Evolutionary conservation across 225 moss, liverwort and hornwort genomes (phyloP).

Genomic region (Ulota crispa): DNA sequence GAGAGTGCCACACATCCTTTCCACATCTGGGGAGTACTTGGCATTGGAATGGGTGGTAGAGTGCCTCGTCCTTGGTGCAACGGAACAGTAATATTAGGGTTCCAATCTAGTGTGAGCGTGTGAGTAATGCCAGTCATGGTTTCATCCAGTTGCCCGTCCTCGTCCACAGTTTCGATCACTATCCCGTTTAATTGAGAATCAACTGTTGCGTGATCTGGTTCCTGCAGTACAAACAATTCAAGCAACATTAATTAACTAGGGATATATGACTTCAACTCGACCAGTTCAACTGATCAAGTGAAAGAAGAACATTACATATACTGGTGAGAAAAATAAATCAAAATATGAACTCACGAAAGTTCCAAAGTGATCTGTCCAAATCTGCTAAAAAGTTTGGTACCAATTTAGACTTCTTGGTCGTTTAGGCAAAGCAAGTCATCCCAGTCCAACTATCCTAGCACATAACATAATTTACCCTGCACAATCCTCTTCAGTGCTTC

Average conservation of each 20-base stretch:
- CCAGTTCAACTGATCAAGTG: background rate
- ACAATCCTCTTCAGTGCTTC: background rate
- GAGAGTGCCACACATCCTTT: slow-evolving; percentile 31
- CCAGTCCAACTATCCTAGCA: background rate
- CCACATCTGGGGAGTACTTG: slow-evolving; percentile 25
- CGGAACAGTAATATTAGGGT: slow-evolving; percentile 20
- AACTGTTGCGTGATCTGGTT: background rate
- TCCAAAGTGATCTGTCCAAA: background rate
- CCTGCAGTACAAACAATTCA: slow-evolving; percentile 24
- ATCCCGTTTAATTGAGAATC: slow-evolving; percentile 31
- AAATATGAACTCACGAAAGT: background rate
- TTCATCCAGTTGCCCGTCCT: slow-evolving; percentile 29
- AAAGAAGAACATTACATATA: background rate
- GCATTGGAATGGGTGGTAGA: slow-evolving; percentile 43
- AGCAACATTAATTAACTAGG: background rate
- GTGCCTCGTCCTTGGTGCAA: slow-evolving; percentile 32
- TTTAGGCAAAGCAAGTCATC: background rate
- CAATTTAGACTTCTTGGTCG: background rate
- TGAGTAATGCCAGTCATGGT: slow-evolving; percentile 36
- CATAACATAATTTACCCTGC: background rate
- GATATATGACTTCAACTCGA: no score
- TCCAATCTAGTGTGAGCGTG: slow-evolving; percentile 36
- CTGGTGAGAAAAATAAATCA: background rate
- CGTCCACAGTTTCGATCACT: slow-evolving; percentile 37
- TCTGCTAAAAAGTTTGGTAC: background rate